Evolutionary conservation across 176 grass and related monocot species (phyloP).

Genomic region (Tuctoria greenei): DNA sequence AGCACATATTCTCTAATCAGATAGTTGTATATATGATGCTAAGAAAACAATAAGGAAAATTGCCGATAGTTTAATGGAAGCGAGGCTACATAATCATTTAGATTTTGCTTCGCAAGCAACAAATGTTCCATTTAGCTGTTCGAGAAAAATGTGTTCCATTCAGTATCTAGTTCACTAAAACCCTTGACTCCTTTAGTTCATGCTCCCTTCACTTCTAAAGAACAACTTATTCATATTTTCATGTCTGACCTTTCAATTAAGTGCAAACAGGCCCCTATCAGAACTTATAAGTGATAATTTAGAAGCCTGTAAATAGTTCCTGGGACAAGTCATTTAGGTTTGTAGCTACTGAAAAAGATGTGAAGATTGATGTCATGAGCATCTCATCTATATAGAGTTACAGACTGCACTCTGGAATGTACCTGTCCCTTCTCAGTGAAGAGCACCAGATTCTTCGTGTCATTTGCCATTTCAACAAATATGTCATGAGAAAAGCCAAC

Average conservation of each 20-base stretch:
- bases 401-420: slow-evolving; percentile 23
- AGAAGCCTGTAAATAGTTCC: not conserved
- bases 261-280: not conserved
- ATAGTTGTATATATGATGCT: slow-evolving; percentile 11
- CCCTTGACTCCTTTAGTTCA: not conserved
- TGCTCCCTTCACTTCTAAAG: slow-evolving; percentile 3
- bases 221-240: not conserved
- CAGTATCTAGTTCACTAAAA: slow-evolving; percentile 16
- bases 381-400: slow-evolving; percentile 2
- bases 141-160: slow-evolving; percentile 16
- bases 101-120: not conserved
- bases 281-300: slow-evolving; percentile 5
- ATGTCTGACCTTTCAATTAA: not conserved
- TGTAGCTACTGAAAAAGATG: slow-evolving; percentile 19
- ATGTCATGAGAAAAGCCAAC: slow-evolving; percentile 99
- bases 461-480: slow-evolving; percentile 94
- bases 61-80: not conserved
- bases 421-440: slow-evolving; percentile 98
- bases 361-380: slow-evolving; percentile 17
- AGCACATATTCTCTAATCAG: slow-evolving; percentile 21
- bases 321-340: not conserved
- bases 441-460: slow-evolving; percentile 84
- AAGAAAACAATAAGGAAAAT: slow-evolving; percentile 10
- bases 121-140: too few species aligned
- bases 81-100: slow-evolving; percentile 17